A percentile compares a stretch with the other conserved stretches of the same genome.
phyloP scores from a whole-genome alignment of 2,329 filamentous ascomycete species.

The Zymoseptoria ardabiliae region DNA sequence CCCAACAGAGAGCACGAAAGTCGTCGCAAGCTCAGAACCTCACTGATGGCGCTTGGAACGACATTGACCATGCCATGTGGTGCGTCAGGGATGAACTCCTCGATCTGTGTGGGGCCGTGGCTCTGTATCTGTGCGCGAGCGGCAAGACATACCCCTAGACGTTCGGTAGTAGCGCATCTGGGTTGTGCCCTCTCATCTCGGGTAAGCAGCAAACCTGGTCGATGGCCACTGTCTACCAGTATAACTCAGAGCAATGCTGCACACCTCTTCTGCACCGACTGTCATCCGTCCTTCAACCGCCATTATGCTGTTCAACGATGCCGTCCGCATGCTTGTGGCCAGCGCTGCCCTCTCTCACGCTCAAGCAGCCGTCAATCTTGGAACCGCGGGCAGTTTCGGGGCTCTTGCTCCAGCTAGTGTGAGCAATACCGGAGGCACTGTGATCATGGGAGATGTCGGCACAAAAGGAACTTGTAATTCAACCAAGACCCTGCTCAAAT shows the following conservation, averaged over 20 bases:
- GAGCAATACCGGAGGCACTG: neutral
- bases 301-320: neutral
- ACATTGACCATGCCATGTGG: neutral
- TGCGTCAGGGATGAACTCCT: neutral
- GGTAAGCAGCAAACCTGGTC: neutral
- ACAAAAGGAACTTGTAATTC: neutral
- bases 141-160: neutral
- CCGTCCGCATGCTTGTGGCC: neutral
- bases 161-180: neutral
- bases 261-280: neutral
- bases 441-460: neutral
- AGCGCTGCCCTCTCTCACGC: neutral
- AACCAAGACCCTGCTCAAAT: neutral
- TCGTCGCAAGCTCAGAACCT: neutral
- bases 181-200: neutral
- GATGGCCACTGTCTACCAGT: neutral
- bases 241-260: neutral
- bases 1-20: neutral
- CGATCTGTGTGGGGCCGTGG: neutral
- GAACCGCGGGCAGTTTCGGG: neutral
- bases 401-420: neutral
- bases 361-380: neutral
- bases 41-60: neutral
- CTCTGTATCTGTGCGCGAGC: neutral
- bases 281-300: neutral